Base-by-base conservation (phyloP, 768 basidiomycete genomes). In the Sistotremastrum suecicum region DNA sequence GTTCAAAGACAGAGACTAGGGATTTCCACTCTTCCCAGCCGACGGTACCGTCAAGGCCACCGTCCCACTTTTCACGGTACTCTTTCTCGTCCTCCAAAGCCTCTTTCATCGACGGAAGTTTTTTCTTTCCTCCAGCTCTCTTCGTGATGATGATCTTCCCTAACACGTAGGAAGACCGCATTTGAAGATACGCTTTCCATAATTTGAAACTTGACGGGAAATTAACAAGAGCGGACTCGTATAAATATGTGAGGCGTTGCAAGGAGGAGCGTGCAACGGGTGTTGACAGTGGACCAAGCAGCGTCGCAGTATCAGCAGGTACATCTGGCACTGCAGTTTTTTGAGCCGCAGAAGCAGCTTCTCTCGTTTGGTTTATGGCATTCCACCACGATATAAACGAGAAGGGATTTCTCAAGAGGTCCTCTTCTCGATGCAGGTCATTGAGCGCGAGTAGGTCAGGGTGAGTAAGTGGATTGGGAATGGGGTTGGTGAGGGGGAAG, bases 21-120 rank as follows among this genome's bases (percentile, higher is more conserved):
- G 78, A 65, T 57, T 76, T 88, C 95, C 95, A 99, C 62, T 99
- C 95, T 53, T 87, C 81, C 80, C 83, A 95, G 4, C 94, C 95
- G n/a, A 95, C 71, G 5, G 91, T 68, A 2, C 82, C 78, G 57
- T 98, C 87, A 42, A 98, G 63, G 11, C 85, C 82, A 5, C 76
- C 80, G 41, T 86, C 78, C 89, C 92, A 98, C 52, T 83, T 69
- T 58, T 88, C 80, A 41, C 83, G 58, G 49, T 84, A 80, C 50
- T 82, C 81, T 50, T 74, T 67, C 51, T 88, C 89, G 46, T 88
- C 88, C 55, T 88, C 86, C 55, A 95, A 60, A 47, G 85, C 83
- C 36, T 94, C 87, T 61, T 79, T 80, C 77, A 89, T 89, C 53
- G 82, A 87, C 3, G 86, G 85, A 47, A 90, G 74, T 69, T 91